A percentile compares a stretch with the other conserved stretches of the same genome.
Conservation (phyloP, 768 basidiomycete species). For the Rhodotorula kratochvilovae region DNA sequence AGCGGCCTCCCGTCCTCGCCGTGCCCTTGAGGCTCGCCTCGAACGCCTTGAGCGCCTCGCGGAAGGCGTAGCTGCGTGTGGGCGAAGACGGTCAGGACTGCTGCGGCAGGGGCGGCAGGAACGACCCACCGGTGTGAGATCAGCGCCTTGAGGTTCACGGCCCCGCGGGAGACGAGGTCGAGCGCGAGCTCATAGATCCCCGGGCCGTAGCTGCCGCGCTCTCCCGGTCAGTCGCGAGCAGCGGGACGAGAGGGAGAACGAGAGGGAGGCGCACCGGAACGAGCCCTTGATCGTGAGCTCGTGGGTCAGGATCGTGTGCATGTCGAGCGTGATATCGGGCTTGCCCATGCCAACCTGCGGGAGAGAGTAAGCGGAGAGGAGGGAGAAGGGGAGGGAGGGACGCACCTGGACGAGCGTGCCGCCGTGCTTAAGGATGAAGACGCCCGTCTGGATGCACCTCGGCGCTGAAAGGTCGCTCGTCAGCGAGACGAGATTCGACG, state of each 20-base stretch:
- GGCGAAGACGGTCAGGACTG: neutral
- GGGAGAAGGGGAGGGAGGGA: no score
- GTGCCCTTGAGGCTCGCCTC: slow-evolving; percentile 65
- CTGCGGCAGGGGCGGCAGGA: neutral
- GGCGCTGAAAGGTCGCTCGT: slow-evolving; percentile 49
- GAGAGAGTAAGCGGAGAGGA: neutral
- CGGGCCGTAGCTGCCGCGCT: slow-evolving; percentile 49
- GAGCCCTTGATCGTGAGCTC: slow-evolving; percentile 79
- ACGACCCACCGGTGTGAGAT: slow-evolving; percentile 69
- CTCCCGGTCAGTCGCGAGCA: neutral
- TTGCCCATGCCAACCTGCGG: slow-evolving; percentile 77
- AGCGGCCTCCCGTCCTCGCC: neutral
- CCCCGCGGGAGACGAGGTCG: slow-evolving; percentile 71
- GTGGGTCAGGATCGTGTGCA: slow-evolving; percentile 55
- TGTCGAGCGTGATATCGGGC: slow-evolving; percentile 67
- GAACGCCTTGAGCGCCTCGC: slow-evolving; percentile 74
- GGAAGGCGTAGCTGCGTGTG: slow-evolving; percentile 59
- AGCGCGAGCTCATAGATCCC: slow-evolving; percentile 83
- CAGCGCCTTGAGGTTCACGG: slow-evolving; percentile 78
- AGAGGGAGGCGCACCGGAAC: slow-evolving; percentile 68
- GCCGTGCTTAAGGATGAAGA: slow-evolving; percentile 69
- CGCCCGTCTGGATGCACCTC: slow-evolving; percentile 84
- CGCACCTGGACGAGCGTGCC: slow-evolving; percentile 52
- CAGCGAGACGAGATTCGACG: slow-evolving; percentile 54
- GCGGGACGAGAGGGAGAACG: neutral